Conservation (phyloP, 768 basidiomycete species). For the Hemileccinum rubropunctum region DNA sequence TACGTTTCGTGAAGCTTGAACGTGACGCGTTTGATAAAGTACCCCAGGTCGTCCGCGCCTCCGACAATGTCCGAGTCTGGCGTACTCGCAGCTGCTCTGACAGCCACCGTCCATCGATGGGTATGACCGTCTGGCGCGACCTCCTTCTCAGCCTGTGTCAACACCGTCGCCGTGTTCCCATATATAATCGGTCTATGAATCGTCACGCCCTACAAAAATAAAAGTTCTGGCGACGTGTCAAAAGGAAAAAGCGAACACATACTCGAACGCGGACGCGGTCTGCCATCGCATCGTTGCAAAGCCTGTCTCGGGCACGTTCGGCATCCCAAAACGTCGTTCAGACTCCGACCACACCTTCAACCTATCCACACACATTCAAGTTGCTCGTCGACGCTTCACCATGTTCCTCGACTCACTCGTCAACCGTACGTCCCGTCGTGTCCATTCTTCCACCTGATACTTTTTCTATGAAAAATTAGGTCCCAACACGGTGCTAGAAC, state of each 20-base stretch:
- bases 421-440: constrained; percentile 48
- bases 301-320: constrained; percentile 41
- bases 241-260: constrained; percentile 29
- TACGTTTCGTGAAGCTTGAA: constrained; percentile 99
- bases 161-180: constrained; percentile 84
- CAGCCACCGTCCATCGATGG: constrained; percentile 94
- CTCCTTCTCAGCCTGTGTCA: constrained; percentile 72
- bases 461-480: constrained; percentile 34
- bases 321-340: constrained; percentile 30
- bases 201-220: constrained; percentile 67
- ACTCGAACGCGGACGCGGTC: constrained; percentile 82
- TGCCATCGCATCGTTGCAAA: constrained; percentile 30
- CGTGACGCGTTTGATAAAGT: constrained; percentile 93
- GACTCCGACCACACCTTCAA: constrained; percentile 27
- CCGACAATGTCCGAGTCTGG: constrained; percentile 77
- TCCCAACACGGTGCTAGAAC: constrained; percentile 64
- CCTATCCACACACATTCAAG: background rate
- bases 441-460: background rate
- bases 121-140: constrained; percentile 70
- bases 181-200: constrained; percentile 92
- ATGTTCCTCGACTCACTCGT: constrained; percentile 62
- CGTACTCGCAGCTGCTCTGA: constrained; percentile 81
- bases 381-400: constrained; percentile 2
- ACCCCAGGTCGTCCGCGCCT: constrained; percentile 84
- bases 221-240: background rate